Base-by-base conservation (phyloP, 2,329 filamentous ascomycete species). In the Neonectria hederae region DNA sequence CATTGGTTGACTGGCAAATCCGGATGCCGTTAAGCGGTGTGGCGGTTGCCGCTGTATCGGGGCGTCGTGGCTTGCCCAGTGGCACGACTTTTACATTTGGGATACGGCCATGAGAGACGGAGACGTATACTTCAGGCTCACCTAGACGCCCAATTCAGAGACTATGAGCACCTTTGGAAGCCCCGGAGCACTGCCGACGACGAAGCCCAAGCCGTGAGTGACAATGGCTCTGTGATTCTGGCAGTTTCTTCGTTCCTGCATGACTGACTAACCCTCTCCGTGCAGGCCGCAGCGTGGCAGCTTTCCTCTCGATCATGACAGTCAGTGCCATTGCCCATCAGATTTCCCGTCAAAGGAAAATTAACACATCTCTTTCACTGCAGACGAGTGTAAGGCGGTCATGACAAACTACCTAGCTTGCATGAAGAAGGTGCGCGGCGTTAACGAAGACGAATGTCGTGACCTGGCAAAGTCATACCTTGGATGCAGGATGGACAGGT, bases 401-500 rank as follows among this genome's bases (percentile, higher is more conserved):
- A 98, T 98, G 88, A 87, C 87, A 62, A 86, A 85, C 56, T 99
- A 99, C 76, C 86, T 99, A 52, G 85, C 87, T 63, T 99, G 96
- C 79, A 90, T 99, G 77, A 96, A 94, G 77, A 90, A 88, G 67
- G 89, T 91, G 68, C 89, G 89, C 71, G 96, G 96, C 24, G 87
- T 92, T 72, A 98, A 98, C 76, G 92, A 96, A 69, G 86, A 92
- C 66, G 89, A 93, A 75, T 99, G 96, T 78, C 90, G 96, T 62
- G 83, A 88, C 74, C 81, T 97, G 59, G 94, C 94, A 65, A 98
- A 97, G 82, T 86, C 89, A 30, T 99, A 99, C 78, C 83, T 99
- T 58, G 83, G 88, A 54, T 99, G 96, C 79, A 89, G 96, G 53
- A 99, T 99, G 96, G 95, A 98, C 72, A 89, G 90, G 94, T 97